Evolutionary conservation across 441 rosid species (phyloP).

Genomic region (Bocquillonia castaneifolia): DNA sequence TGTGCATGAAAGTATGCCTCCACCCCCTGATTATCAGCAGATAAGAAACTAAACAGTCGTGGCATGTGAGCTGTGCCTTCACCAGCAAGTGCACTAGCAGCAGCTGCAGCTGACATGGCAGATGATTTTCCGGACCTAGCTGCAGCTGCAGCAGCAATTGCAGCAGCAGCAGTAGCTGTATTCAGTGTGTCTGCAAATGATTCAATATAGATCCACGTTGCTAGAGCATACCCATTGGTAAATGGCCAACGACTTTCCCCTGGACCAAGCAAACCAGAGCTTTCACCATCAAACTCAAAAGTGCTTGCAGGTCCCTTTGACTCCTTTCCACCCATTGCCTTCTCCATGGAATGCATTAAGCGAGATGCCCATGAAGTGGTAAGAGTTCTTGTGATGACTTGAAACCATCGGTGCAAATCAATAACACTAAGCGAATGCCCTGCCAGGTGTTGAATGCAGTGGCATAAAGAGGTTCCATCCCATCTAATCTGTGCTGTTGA

Average conservation of each 20-base stretch:
- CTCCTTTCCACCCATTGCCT: slow-evolving; percentile 91
- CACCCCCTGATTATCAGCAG: slow-evolving; percentile 95
- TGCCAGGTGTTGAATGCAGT: slow-evolving; percentile 80
- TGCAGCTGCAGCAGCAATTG: slow-evolving; percentile 97
- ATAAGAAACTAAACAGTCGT: slow-evolving; percentile 90
- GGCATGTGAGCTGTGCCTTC: slow-evolving; percentile 99
- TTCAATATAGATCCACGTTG: slow-evolving; percentile 97
- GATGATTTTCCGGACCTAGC: slow-evolving; percentile 98
- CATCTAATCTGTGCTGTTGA: slow-evolving; percentile 46
- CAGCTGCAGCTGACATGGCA: slow-evolving; percentile 99
- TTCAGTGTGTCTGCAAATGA: slow-evolving; percentile 98
- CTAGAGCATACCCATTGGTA: slow-evolving; percentile 88
- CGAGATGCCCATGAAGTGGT: slow-evolving; percentile 63
- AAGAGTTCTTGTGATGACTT: slow-evolving; percentile 58
- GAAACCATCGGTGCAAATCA: slow-evolving; percentile 82
- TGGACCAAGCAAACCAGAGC: slow-evolving; percentile 99
- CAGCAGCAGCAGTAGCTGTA: slow-evolving; percentile 96
- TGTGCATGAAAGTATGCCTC: slow-evolving; percentile 99
- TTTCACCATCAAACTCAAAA: slow-evolving; percentile 99
- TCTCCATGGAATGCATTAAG: slow-evolving; percentile 80
- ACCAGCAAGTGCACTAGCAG: slow-evolving; percentile 99
- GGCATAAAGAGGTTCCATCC: slow-evolving; percentile 73
- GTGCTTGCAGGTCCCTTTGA: slow-evolving; percentile 91
- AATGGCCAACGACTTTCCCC: slow-evolving; percentile 99
- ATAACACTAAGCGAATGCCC: slow-evolving; percentile 85